phyloP scores from a whole-genome alignment of 495 filamentous ascomycete species.

The Penicillium canescens region DNA sequence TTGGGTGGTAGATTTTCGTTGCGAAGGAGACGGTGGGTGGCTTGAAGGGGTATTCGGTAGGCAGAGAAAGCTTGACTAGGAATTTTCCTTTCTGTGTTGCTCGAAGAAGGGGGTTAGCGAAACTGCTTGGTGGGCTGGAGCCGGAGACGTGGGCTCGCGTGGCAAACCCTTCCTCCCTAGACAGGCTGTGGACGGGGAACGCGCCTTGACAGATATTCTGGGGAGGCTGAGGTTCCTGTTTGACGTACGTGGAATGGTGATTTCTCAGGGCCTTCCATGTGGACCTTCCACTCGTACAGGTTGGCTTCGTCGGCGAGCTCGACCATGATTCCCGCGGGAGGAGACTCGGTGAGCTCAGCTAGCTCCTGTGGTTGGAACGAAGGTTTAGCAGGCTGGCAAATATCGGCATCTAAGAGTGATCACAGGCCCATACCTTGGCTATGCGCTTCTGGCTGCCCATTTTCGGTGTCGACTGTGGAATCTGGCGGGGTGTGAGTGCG shows the following conservation, averaged over 20 bases:
- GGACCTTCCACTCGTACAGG: conserved; percentile 81
- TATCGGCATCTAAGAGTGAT: not conserved
- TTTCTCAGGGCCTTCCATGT: conserved; percentile 70
- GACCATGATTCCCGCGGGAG: conserved; percentile 67
- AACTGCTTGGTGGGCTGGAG: not conserved
- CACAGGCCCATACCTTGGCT: conserved; percentile 49
- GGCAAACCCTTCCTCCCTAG: not conserved
- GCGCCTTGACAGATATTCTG: no score
- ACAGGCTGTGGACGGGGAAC: not conserved
- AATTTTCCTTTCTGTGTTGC: conserved; percentile 70
- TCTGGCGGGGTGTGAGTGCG: conserved; percentile 16
- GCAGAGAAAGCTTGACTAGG: conserved; percentile 73
- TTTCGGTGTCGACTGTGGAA: conserved; percentile 8
- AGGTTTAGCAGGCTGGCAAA: conserved; percentile 2
- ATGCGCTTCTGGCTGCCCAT: conserved; percentile 62
- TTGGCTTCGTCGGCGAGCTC: conserved; percentile 67
- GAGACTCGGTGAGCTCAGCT: conserved; percentile 61
- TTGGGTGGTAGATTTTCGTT: conserved; percentile 98
- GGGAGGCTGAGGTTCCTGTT: not conserved
- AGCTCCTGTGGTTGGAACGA: conserved; percentile 59
- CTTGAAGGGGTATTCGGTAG: conserved; percentile 92
- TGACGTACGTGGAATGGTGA: conserved; percentile 69
- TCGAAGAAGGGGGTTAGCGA: conserved; percentile 1
- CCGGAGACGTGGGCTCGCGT: not conserved
- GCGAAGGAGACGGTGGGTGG: conserved; percentile 82